Conservation (phyloP, 208 protist genomes). For the Balamuthia mandrillaris region DNA sequence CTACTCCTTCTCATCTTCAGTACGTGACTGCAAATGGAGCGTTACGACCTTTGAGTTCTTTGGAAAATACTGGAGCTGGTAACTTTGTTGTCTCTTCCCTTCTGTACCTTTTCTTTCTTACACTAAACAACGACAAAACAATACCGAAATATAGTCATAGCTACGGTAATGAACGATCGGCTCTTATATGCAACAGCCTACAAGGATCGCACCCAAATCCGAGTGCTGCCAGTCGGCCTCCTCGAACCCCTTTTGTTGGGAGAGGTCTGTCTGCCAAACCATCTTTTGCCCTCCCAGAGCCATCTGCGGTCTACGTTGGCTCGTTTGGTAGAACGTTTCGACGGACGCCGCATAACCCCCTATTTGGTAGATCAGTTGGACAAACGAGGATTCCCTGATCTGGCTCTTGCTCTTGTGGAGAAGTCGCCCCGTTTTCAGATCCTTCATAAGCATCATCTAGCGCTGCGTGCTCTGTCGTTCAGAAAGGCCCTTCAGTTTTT, state of each 20-base stretch:
- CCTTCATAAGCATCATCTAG: constrained; percentile 7
- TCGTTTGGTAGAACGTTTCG: background rate
- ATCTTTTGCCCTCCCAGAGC: background rate
- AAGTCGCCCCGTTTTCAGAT: background rate
- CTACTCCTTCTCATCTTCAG: background rate
- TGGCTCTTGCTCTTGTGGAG: constrained; percentile 12
- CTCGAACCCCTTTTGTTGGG: background rate
- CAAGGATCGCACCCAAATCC: constrained; percentile 18
- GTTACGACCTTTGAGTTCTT: background rate
- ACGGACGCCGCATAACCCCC: background rate
- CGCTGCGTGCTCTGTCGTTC: background rate
- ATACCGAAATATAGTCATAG: background rate
- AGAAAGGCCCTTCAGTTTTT: constrained; percentile 17
- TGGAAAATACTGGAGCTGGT: constrained; percentile 5
- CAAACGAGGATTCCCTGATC: background rate
- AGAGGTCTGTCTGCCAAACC: background rate
- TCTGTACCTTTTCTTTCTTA: background rate
- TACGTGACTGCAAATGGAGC: constrained; percentile 2
- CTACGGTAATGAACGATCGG: background rate
- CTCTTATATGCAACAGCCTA: background rate
- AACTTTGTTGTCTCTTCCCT: background rate
- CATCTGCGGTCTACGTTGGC: background rate
- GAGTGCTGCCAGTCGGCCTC: background rate
- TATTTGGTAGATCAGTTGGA: background rate
- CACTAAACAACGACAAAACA: background rate